Percentiles rank a stretch among this genome's conserved stretches.
phyloP scores from a whole-genome alignment of 1,139 yeast genomes.

The Geotrichum aggregatum region DNA sequence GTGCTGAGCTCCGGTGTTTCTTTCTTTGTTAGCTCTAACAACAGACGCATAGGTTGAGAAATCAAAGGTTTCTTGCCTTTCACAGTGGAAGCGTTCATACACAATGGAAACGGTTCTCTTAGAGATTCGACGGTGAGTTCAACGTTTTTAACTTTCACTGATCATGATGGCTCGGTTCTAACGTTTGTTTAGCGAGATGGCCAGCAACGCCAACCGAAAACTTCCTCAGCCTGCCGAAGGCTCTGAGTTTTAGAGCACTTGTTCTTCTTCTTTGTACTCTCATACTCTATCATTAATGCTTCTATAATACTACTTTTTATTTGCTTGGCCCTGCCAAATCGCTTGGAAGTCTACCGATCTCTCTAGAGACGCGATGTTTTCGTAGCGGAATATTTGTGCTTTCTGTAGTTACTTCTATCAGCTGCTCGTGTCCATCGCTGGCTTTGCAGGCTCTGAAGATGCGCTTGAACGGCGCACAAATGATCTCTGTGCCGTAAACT shows the following conservation, averaged over 20 bases:
- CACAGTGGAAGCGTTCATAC: constrained; percentile 80
- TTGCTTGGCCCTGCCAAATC: neutral
- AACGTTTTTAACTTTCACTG: neutral
- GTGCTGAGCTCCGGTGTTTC: neutral
- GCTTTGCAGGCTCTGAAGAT: constrained; percentile 44
- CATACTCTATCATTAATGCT: neutral
- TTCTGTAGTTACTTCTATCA: constrained; percentile 17
- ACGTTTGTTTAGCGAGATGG: constrained; percentile 57
- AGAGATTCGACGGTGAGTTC: constrained; percentile 62
- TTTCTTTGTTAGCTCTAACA: neutral
- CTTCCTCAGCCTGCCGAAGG: constrained; percentile 92
- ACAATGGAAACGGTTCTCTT: constrained; percentile 89
- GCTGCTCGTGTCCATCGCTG: constrained; percentile 24
- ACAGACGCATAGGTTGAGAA: constrained; percentile 42
- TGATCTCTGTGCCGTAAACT: constrained; percentile 36
- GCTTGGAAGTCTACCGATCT: neutral
- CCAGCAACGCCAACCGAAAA: constrained; percentile 74
- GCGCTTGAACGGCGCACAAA: constrained; percentile 50
- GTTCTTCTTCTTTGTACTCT: neutral
- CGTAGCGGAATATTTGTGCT: constrained; percentile 15
- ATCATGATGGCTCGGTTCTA: constrained; percentile 1
- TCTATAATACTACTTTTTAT: neutral
- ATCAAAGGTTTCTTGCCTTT: constrained; percentile 62
- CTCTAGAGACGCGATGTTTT: constrained; percentile 8
- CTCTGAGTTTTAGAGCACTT: constrained; percentile 48